phyloP scores from a whole-genome alignment of 805 yeast species.

The Dipodascus albidus region DNA sequence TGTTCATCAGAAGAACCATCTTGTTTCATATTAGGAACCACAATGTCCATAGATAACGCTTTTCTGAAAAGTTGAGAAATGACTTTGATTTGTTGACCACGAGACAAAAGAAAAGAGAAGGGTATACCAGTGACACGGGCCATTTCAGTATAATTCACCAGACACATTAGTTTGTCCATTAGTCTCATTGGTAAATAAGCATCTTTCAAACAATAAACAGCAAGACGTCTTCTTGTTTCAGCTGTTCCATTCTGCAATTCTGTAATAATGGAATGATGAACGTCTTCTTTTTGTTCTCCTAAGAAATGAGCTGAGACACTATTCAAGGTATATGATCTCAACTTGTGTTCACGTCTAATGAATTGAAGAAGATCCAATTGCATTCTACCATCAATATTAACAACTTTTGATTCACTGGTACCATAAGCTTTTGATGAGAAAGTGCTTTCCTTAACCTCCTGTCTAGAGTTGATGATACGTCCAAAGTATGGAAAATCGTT shows the following conservation, averaged over 20 bases:
- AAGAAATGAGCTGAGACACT: conserved; percentile 90
- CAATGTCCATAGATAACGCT: conserved; percentile 75
- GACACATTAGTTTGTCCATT: conserved; percentile 87
- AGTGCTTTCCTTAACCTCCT: conserved; percentile 68
- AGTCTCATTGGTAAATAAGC: conserved; percentile 85
- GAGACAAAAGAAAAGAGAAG: conserved; percentile 69
- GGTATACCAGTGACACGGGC: conserved; percentile 99
- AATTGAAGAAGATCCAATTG: conserved; percentile 89
- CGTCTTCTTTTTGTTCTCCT: conserved; percentile 96
- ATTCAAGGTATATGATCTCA: conserved; percentile 88
- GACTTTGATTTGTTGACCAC: conserved; percentile 98
- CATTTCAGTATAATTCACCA: conserved; percentile 97
- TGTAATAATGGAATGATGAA: conserved; percentile 92
- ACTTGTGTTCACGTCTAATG: conserved; percentile 86
- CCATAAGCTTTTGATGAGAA: conserved; percentile 96
- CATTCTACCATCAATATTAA: conserved; percentile 91
- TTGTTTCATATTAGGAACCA: conserved; percentile 77
- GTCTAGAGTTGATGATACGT: conserved; percentile 52
- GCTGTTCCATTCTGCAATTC: conserved; percentile 85
- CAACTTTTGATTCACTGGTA: conserved; percentile 82
- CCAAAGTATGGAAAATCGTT: conserved; percentile 78
- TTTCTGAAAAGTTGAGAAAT: conserved; percentile 90
- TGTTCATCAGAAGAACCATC: conserved; percentile 80
- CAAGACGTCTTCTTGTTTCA: conserved; percentile 88
- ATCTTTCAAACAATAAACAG: conserved; percentile 94